Conservation (phyloP, 2,329 filamentous ascomycete species). For the Aspergillus sojae region DNA sequence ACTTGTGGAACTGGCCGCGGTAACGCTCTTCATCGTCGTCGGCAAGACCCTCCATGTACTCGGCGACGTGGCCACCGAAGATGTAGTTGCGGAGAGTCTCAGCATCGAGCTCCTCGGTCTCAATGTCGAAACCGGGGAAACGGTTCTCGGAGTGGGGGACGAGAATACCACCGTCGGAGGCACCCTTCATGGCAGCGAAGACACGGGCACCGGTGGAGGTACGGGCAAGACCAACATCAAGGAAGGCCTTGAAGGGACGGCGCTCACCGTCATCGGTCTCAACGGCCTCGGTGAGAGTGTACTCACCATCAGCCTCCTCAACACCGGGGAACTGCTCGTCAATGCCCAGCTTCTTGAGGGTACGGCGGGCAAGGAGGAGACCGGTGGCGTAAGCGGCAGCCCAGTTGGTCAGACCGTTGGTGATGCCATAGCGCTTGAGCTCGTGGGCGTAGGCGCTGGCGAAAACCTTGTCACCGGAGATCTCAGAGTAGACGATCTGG, state of each 20-base stretch:
- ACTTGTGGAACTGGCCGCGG: constrained; percentile 97
- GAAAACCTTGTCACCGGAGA: constrained; percentile 97
- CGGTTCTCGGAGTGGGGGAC: constrained; percentile 99
- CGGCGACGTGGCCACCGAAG: constrained; percentile 94
- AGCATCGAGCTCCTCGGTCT: constrained; percentile 95
- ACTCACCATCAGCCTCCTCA: constrained; percentile 96
- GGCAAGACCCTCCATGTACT: constrained; percentile 99
- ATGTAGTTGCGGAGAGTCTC: constrained; percentile 99
- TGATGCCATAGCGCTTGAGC: constrained; percentile 95
- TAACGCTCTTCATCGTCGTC: constrained; percentile 99
- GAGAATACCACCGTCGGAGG: constrained; percentile 95
- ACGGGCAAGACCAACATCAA: constrained; percentile 95
- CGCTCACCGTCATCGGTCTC: constrained; percentile 85
- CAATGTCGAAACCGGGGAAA: constrained; percentile 98
- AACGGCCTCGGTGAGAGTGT: constrained; percentile 88
- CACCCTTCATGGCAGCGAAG: constrained; percentile 99
- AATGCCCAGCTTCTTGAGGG: constrained; percentile 93
- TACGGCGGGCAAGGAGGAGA: constrained; percentile 94
- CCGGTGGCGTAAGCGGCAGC: constrained; percentile 94
- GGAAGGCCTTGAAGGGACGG: constrained; percentile 98
- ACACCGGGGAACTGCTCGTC: constrained; percentile 93
- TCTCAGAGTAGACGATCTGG: constrained; percentile 96
- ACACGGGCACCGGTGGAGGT: constrained; percentile 98
- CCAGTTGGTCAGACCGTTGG: constrained; percentile 99
- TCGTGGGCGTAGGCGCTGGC: constrained; percentile 92